These are phyloP conservation scores for Xylaria curta DNA, from an alignment of 495 filamentous ascomycete genomes.

Conservation along the genomic window DNA sequence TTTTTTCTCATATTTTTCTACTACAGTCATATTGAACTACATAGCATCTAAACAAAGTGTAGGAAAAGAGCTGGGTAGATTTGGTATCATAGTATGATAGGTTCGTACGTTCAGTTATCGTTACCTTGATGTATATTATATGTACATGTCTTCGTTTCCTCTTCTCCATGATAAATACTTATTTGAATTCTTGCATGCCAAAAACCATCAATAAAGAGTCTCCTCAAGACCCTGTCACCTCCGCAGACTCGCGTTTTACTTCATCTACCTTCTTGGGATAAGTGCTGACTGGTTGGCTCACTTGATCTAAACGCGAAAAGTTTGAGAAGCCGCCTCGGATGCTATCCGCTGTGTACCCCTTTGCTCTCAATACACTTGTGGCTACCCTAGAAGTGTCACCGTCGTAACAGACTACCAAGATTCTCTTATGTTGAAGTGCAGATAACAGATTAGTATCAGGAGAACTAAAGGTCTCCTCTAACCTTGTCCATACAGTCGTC, in stretches of 20 bases:
- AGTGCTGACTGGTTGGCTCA: not conserved
- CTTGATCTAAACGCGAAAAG: constrained; percentile 7
- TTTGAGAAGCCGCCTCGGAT: constrained; percentile 50
- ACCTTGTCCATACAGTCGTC: not conserved
- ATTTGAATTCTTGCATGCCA: not conserved
- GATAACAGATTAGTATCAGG: not conserved
- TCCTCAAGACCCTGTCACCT: not conserved
- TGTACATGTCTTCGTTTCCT: no score
- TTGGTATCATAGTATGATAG: no score
- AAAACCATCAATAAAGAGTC: not conserved
- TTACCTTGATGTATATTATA: no score
- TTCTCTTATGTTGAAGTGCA: not conserved
- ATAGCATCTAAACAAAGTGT: no score
- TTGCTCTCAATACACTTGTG: constrained; percentile 59
- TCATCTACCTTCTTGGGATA: not conserved
- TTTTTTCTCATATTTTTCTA: no score
- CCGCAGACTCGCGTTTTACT: not conserved
- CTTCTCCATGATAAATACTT: no score
- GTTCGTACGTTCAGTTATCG: no score
- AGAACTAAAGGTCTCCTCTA: not conserved
- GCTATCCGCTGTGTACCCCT: constrained; percentile 57
- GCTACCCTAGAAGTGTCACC: constrained; percentile 61
- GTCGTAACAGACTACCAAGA: constrained; percentile 58
- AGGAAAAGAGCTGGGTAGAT: no score
- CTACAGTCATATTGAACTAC: no score